Evolutionary conservation across 495 filamentous ascomycete species (phyloP).

Genomic region (Podospora fimiseda): DNA sequence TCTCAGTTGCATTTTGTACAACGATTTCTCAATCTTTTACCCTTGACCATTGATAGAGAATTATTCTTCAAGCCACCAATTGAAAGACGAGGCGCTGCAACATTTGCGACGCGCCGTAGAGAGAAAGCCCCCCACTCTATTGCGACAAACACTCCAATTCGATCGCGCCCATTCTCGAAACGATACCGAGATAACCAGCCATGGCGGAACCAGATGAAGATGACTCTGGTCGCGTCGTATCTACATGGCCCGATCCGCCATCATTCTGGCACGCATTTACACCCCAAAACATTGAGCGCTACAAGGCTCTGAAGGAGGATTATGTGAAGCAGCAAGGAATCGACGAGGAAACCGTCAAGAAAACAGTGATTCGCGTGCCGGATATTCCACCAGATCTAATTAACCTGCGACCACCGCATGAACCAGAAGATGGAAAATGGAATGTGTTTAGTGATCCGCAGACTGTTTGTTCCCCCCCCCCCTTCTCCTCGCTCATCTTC

Average conservation of each 20-base stretch:
- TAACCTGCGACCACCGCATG: constrained; percentile 74
- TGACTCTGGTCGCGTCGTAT: constrained; percentile 31
- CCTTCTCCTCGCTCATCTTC: background rate
- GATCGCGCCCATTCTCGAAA: background rate
- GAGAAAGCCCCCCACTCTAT: no score
- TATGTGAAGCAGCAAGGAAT: constrained; percentile 31
- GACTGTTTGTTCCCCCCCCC: constrained; percentile 38
- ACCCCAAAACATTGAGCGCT: constrained; percentile 60
- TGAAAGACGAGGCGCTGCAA: no score
- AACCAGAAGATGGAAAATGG: constrained; percentile 65
- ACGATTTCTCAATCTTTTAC: no score
- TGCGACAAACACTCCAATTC: no score
- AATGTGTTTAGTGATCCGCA: constrained; percentile 65
- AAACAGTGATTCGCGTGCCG: constrained; percentile 36
- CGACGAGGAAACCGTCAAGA: constrained; percentile 8
- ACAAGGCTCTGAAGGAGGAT: constrained; percentile 46
- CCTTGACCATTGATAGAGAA: no score
- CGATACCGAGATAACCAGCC: background rate
- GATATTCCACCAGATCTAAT: constrained; percentile 65
- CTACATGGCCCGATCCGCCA: constrained; percentile 70
- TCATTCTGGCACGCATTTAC: constrained; percentile 90
- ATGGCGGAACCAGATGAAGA: constrained; percentile 33
- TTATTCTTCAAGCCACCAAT: no score
- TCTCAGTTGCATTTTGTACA: no score
- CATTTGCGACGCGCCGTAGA: no score